Percentiles rank a stretch among this genome's conserved stretches.
Evolutionary conservation across 306 rosid genomes (phyloP).

Genomic region (Luffa acutangula): DNA sequence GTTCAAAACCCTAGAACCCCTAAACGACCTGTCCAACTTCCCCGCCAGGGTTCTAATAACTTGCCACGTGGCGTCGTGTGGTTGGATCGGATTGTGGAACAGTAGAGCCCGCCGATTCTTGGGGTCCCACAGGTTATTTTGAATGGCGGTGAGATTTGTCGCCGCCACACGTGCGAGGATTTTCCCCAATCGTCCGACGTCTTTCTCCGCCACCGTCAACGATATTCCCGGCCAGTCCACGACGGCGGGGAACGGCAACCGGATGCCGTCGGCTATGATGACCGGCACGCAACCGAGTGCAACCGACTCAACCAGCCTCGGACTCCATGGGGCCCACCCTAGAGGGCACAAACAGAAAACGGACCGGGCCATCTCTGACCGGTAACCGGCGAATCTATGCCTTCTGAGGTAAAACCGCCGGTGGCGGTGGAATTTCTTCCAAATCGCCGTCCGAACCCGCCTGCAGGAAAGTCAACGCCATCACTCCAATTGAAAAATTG

Average conservation of each 20-base stretch:
- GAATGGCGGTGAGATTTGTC: slow-evolving; percentile 55
- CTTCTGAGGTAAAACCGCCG: slow-evolving; percentile 58
- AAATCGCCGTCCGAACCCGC: slow-evolving; percentile 64
- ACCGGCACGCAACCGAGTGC: slow-evolving; percentile 88
- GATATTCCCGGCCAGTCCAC: slow-evolving; percentile 77
- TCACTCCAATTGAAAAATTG: not conserved
- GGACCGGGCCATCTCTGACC: slow-evolving; percentile 68
- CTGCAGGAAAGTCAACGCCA: slow-evolving; percentile 18
- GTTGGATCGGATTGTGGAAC: slow-evolving; percentile 27
- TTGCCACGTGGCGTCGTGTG: slow-evolving; percentile 93
- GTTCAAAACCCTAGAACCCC: slow-evolving; percentile 27
- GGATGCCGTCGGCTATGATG: slow-evolving; percentile 69
- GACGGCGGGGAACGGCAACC: slow-evolving; percentile 49
- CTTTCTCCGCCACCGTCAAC: slow-evolving; percentile 63
- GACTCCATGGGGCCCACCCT: slow-evolving; percentile 99
- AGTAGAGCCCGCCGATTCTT: slow-evolving; percentile 47
- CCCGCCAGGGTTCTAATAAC: slow-evolving; percentile 23
- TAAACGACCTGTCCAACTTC: slow-evolving; percentile 39
- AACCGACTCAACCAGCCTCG: slow-evolving; percentile 74
- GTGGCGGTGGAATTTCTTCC: slow-evolving; percentile 57
- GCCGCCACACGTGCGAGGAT: slow-evolving; percentile 67
- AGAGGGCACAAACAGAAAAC: slow-evolving; percentile 74
- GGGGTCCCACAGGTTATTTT: slow-evolving; percentile 53
- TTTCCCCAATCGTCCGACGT: slow-evolving; percentile 46
- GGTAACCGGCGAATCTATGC: slow-evolving; percentile 74